Base-by-base conservation (phyloP, 257 asterid genomes). In the Prunella vulgaris region DNA sequence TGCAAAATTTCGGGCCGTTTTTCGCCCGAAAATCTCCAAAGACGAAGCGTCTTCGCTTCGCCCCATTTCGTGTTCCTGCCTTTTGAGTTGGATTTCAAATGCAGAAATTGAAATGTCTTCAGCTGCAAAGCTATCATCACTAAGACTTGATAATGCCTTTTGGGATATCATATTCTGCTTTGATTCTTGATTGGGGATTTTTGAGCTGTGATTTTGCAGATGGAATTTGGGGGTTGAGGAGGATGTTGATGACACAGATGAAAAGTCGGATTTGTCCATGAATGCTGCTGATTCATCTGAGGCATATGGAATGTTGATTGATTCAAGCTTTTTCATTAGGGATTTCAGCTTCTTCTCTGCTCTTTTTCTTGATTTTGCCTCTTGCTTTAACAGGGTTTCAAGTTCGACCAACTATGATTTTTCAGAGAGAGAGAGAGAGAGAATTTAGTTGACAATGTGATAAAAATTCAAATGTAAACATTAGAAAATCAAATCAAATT, bases 291-390 rank as follows among this genome's bases (percentile, higher is more conserved):
- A 77, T 72, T 72, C 91, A 62, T 84, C 84, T 0, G 84, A 85
- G 66, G 57, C 80, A 18, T 78, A 66, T 49, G 83, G 40, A 61
- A 85, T 69, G 64, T 82, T 84, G 71, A 82, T 60, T 66, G 87
- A 80, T 48, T 85, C 76, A 15, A 93, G 94, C 75, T 88, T 93
- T 74, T 88, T 85, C 76, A 81, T 59, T 6, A 88, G 71, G 63
- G 69, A 66, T 53, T 77, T 88, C 64, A 93, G 90, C 74, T 69
- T 88, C 77, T 77, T 90, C 74, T 90, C 96, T 20, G 96, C 97
- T 74, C 79, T 87, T 75, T 84, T 82, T 77, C 93, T 85, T 78
- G 97, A 86, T 85, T 80, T 87, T 4, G 62, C 85, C 80, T 93
- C 96, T 79, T 84, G 81, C 67, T 71, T 84, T 68, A 93, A 27